These are phyloP conservation scores for Biscogniauxia mediterranea DNA, from an alignment of 2,329 filamentous ascomycete genomes.

Conservation along the genomic window DNA sequence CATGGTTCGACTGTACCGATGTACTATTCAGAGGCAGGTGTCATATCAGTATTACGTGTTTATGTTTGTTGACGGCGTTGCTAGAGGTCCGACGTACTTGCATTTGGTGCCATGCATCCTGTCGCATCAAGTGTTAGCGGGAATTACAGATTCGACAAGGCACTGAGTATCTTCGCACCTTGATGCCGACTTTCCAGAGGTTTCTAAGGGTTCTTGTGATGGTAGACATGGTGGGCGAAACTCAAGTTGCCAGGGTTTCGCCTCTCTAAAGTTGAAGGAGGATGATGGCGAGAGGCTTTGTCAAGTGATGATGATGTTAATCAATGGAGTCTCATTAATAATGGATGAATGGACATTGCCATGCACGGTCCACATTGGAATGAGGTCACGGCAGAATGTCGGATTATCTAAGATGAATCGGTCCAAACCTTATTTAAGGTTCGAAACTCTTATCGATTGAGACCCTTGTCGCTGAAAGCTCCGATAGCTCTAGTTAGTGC, in stretches of 20 bases:
- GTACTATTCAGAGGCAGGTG: conserved; percentile 42
- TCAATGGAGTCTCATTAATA: not conserved
- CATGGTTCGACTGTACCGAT: conserved; percentile 45
- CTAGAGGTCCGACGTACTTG: conserved; percentile 62
- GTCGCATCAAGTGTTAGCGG: conserved; percentile 38
- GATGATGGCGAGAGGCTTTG: not conserved
- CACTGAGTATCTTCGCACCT: conserved; percentile 52
- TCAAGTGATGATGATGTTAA: conserved; percentile 5
- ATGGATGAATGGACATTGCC: not conserved
- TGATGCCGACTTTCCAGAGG: conserved; percentile 81
- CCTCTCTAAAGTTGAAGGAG: conserved; percentile 7
- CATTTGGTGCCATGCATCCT: conserved; percentile 93
- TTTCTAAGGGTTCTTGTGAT: conserved; percentile 83
- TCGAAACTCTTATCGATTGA: not conserved
- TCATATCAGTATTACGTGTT: conserved; percentile 25
- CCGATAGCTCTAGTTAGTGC: not conserved
- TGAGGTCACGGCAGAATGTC: not conserved
- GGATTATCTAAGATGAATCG: not conserved
- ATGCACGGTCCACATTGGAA: not conserved
- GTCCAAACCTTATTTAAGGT: too few relatives aligned
- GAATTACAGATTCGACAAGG: conserved; percentile 1
- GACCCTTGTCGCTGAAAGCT: not conserved
- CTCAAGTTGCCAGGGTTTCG: conserved; percentile 30
- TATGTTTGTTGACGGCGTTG: conserved; percentile 19
- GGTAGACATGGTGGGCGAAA: conserved; percentile 75